Base-by-base conservation (phyloP, 805 yeast genomes). In the Metschnikowia continentalis region DNA sequence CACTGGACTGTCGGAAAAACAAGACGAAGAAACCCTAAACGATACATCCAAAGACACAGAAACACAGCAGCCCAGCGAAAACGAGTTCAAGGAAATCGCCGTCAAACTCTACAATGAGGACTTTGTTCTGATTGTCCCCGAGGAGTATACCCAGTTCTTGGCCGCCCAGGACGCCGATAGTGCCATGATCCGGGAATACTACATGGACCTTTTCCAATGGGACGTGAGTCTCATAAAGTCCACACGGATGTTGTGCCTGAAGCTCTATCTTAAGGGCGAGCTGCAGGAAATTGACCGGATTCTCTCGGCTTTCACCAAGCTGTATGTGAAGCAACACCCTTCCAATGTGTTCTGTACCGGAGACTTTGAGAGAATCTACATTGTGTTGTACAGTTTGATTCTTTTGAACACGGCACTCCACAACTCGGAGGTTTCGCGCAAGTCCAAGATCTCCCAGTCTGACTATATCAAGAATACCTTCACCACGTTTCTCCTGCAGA, bases 261-360 rank as follows among this genome's bases (percentile, higher is more conserved):
- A 76, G 56, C 62, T 89, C n/a, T 86, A 84, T 66, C 75, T 90
- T 59, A 81, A 82, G 61, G 96, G 92, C 6, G 96, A 90, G 67
- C 82, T 94, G 2, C 91, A 86, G 59, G 86, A 85, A 60, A 82
- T 89, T 47, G 94, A 88, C 66, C 76, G 88, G 45, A 78, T 89
- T 32, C 69, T 90, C 50, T 84, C 86, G 41, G 76, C 83, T 3
- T 84, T 88, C 61, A 79, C 94, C 17, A 72, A 73, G 47, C 78
- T 83, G 48, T 89, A 91, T 84, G 69, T 74, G 20, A 64, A 64
- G 30, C 78, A 65, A 70, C 81, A 71, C 68, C 78, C 75, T 19
- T 68, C 59, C 49, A 77, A 74, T 63, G 75, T 73, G 40, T 82
- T 72, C 62, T 76, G 72, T 62, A 81, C 77, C 61, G 68, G 67